Evolutionary conservation across 1,284 basidiomycete species (phyloP).

Genomic region (Papiliotrema nemorosa): DNA sequence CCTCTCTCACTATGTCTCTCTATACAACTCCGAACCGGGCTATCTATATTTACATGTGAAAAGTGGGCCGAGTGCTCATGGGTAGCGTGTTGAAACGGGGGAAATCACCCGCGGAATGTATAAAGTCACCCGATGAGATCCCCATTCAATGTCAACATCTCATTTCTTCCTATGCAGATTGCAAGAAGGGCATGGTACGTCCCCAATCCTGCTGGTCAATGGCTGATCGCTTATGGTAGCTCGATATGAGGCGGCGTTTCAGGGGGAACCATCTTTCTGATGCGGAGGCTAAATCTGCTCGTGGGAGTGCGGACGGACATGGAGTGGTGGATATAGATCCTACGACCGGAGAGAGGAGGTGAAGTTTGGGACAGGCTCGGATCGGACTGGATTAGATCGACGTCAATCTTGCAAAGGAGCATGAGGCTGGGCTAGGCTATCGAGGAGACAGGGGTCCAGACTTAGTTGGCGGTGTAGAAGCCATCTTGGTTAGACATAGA

Average conservation of each 20-base stretch:
- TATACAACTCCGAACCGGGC: neutral
- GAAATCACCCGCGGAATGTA: slow-evolving; percentile 42
- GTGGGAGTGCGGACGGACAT: neutral
- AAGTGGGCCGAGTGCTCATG: no score
- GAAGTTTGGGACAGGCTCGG: neutral
- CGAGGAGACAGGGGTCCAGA: no score
- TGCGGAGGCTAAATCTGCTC: slow-evolving; percentile 10
- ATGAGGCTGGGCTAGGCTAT: no score
- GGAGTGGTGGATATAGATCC: slow-evolving; percentile 6
- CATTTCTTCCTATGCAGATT: slow-evolving; percentile 43
- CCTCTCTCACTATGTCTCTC: neutral
- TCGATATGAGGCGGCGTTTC: slow-evolving; percentile 49
- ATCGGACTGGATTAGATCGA: no score
- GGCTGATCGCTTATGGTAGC: slow-evolving; percentile 19
- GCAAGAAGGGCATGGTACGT: slow-evolving; percentile 49
- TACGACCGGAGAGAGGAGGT: neutral
- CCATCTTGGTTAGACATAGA: no score
- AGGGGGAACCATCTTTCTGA: slow-evolving; percentile 43
- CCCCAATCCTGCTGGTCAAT: neutral
- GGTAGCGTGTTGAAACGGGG: slow-evolving; percentile 41
- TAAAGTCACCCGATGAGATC: slow-evolving; percentile 33
- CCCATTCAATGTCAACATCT: slow-evolving; percentile 47
- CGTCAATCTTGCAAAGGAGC: no score
- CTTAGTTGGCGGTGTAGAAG: no score
- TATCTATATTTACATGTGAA: no score